Evolutionary conservation across 2,329 filamentous ascomycete genomes (phyloP), one percentile per base, ranked within the genome.

Genomic region (Dactylellina sp.): DNA sequence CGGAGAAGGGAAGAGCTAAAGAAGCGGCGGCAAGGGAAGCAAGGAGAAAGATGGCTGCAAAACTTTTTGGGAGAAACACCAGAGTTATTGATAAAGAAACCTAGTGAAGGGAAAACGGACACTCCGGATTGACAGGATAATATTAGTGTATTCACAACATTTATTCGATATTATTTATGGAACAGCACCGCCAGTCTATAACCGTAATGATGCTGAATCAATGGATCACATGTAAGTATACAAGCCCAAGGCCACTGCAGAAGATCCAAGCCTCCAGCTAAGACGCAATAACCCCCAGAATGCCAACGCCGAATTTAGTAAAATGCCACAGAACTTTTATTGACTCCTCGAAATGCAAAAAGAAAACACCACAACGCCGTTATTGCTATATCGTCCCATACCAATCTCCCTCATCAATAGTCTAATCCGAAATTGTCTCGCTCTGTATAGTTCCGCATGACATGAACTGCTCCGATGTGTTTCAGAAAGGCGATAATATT

Each of bases 41-140:
- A 90, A 81, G 91, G 91, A 35, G 90, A 91, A 77, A 86, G 83
- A 75, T 95, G 95, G 80, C 80, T 96, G 77, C 86, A 89, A 61
- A 86, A 85, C 16, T 80, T 90, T 71, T 82, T 82, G 75, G 78
- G 75, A 22, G 78, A 79, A 25, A 60, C 62, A 39, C 70, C 70
- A 9, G 70, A 62, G 39, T 55, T 74, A 6, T 11, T 74, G 16
- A 40, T 20, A 12, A 66, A 66, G 40, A 22, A 22, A 11, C 7
- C 46, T n/a, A 12, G n/a, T 52, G 40, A 60, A 12, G 20, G 44
- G 24, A 74, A 61, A 52, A 4, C 32, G 11, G 40, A 61, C 6
- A 6, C 9, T 32, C 11, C 7, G 11, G 59, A 60, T 28, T 71
- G 35, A 66, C 20, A 16, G 9, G 28, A 32, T 32, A 4, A 9